phyloP scores from a whole-genome alignment of 768 basidiomycete species.

The Saitozyma sp. region DNA sequence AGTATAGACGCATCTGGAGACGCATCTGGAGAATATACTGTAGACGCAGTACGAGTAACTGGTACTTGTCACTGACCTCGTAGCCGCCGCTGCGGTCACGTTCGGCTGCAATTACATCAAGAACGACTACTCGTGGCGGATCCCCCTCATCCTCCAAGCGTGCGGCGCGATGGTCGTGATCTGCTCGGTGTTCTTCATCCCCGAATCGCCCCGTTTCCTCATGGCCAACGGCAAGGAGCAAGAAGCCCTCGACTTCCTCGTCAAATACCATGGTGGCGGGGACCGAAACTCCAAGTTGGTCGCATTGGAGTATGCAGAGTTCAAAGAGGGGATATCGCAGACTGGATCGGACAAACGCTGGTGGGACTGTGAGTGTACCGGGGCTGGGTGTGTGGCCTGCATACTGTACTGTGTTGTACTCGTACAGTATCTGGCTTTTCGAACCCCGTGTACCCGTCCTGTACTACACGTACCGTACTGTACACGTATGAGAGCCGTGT shows the following conservation, averaged over 20 bases:
- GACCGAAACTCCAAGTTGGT: constrained; percentile 49
- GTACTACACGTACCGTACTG: too few relatives aligned
- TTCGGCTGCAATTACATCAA: not conserved
- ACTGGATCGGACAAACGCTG: not conserved
- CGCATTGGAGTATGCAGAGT: constrained; percentile 52
- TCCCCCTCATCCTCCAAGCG: constrained; percentile 1
- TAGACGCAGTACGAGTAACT: too few relatives aligned
- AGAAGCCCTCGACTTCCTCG: constrained; percentile 47
- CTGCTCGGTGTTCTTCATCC: constrained; percentile 14
- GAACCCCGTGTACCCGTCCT: too few relatives aligned
- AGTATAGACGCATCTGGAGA: too few relatives aligned
- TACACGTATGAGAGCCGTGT: too few relatives aligned
- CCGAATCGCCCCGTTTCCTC: constrained; percentile 28
- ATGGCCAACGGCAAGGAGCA: constrained; percentile 45
- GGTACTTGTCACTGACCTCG: too few relatives aligned
- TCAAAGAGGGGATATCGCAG: not conserved
- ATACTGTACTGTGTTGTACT: too few relatives aligned
- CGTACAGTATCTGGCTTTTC: too few relatives aligned
- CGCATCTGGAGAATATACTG: too few relatives aligned
- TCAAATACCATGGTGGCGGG: constrained; percentile 52
- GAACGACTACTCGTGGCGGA: not conserved
- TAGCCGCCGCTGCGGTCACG: not conserved
- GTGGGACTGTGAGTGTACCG: not conserved
- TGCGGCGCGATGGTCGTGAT: not conserved
- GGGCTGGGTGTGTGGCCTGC: not conserved